These are phyloP conservation scores for Oryza rufipogon DNA, from an alignment of 176 grass and related monocot genomes.

Conservation along the genomic window DNA sequence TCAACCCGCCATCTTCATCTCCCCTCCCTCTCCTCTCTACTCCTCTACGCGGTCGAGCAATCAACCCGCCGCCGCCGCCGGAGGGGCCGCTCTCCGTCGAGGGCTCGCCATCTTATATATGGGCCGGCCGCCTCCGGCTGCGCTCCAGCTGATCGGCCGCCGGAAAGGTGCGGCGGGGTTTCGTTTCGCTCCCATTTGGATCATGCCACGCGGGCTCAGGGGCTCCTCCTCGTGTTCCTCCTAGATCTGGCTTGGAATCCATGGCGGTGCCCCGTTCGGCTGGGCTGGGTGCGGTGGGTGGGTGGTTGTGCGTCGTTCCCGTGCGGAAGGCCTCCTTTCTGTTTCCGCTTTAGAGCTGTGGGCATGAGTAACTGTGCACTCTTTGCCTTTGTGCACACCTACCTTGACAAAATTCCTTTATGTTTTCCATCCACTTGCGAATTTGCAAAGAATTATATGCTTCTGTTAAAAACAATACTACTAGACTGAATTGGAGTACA, in stretches of 20 bases:
- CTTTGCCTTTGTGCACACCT: neutral
- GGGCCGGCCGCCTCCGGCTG: neutral
- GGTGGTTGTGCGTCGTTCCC: neutral
- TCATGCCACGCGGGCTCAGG: neutral
- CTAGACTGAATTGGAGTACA: too few species aligned
- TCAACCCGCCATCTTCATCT: too few species aligned
- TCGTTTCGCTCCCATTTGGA: neutral
- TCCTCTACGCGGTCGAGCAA: too few species aligned
- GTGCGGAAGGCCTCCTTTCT: neutral
- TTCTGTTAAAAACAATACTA: too few species aligned
- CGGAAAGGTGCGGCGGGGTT: neutral
- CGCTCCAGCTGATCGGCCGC: constrained; percentile 7
- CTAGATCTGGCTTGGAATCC: neutral
- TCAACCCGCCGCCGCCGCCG: neutral
- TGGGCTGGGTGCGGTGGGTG: neutral
- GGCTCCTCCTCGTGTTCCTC: neutral
- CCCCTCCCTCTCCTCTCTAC: too few species aligned
- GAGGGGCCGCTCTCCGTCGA: neutral
- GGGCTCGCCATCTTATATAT: constrained; percentile 3
- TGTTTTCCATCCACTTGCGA: neutral
- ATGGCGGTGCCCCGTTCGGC: neutral
- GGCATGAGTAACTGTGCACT: neutral
- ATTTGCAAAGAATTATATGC: neutral
- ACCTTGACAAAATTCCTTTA: neutral
- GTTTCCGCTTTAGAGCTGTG: neutral